Evolutionary conservation across 1,284 basidiomycete genomes (phyloP).

Genomic region (Irpex sp.): DNA sequence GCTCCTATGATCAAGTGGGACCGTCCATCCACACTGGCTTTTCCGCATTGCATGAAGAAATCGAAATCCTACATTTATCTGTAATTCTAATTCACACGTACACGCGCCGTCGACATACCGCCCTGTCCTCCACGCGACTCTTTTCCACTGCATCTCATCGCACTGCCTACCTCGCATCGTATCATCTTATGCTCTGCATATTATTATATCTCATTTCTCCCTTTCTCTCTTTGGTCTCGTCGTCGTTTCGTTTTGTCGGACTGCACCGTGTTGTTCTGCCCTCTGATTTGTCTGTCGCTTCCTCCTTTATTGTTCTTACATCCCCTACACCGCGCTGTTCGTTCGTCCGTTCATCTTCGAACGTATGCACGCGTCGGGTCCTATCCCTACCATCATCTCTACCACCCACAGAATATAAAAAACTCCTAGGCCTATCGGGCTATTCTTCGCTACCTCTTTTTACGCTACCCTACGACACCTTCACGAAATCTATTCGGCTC

Average conservation of each 20-base stretch:
- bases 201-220: not conserved
- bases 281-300: not conserved
- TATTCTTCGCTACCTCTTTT: not conserved
- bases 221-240: not conserved
- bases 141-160: not conserved
- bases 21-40: conserved; percentile 2
- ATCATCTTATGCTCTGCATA: conserved; percentile 5
- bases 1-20: conserved; percentile 42
- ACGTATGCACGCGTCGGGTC: not conserved
- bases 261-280: not conserved
- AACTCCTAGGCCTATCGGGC: not conserved
- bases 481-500: not conserved
- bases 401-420: not conserved
- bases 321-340: not conserved
- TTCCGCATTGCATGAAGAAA: not conserved
- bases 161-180: not conserved
- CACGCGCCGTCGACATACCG: not conserved
- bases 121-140: not conserved
- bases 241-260: conserved; percentile 2
- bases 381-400: not conserved
- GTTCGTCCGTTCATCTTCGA: not conserved
- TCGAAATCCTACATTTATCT: conserved; percentile 2
- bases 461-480: not conserved
- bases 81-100: conserved; percentile 2
- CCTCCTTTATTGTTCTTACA: not conserved